Conservation (phyloP, 2,329 filamentous ascomycete genomes). For the Colletotrichum eremochloae region DNA sequence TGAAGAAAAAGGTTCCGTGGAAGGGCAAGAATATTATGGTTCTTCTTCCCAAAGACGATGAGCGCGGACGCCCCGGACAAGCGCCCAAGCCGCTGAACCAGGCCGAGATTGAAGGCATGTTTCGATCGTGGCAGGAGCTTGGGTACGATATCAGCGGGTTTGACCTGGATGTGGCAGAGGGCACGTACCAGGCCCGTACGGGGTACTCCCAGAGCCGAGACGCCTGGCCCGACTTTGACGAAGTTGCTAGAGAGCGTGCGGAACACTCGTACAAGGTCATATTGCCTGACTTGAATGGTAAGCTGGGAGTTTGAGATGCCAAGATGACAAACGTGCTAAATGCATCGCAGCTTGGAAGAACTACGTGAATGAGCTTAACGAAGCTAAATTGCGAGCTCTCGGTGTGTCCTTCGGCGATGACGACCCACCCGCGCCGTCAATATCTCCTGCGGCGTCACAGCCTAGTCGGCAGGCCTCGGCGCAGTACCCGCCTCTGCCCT, state of each 20-base stretch:
- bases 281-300: conserved; percentile 77
- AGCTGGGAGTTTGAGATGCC: conserved; percentile 43
- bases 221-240: conserved; percentile 74
- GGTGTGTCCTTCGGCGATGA: conserved; percentile 86
- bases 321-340: conserved; percentile 40
- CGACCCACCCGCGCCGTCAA: conserved; percentile 73
- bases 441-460: conserved; percentile 75
- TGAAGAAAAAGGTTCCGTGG: conserved; percentile 81
- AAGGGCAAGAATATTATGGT: conserved; percentile 82
- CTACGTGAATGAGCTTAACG: conserved; percentile 85
- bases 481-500: conserved; percentile 81
- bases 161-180: conserved; percentile 62
- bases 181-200: conserved; percentile 50
- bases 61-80: conserved; percentile 70
- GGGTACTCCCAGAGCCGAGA: conserved; percentile 72
- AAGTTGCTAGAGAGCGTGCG: conserved; percentile 69
- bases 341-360: conserved; percentile 70
- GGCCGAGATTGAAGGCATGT: conserved; percentile 71
- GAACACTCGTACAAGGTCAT: conserved; percentile 70
- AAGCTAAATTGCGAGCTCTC: conserved; percentile 92
- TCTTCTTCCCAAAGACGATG: conserved; percentile 75
- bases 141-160: conserved; percentile 80
- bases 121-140: conserved; percentile 75
- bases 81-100: conserved; percentile 67
- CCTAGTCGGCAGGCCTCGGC: conserved; percentile 78